Conservation (phyloP, 176 grass and related monocot genomes). For the Melocanna baccifera region DNA sequence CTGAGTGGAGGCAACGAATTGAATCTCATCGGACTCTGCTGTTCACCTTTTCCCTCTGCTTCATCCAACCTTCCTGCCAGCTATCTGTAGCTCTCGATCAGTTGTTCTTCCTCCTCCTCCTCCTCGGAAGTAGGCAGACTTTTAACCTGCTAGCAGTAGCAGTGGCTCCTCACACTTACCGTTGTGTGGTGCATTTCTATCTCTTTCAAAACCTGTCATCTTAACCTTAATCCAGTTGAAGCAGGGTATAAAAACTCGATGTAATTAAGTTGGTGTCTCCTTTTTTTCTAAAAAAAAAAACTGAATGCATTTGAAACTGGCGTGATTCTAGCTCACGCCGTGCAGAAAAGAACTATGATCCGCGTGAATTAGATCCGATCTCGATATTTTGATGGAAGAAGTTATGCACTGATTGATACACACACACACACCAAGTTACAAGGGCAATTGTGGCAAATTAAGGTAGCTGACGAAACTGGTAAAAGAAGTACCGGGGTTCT, state of each 20-base stretch:
- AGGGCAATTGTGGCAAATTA: conserved; percentile 32
- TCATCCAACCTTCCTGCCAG: conserved; percentile 28
- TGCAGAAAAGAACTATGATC: not conserved
- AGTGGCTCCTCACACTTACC: conserved; percentile 3
- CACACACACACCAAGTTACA: not conserved
- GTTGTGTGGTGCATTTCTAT: not conserved
- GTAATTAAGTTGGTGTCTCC: too few relatives aligned
- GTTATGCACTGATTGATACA: not conserved
- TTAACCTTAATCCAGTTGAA: not conserved
- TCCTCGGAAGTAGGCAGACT: conserved; percentile 37
- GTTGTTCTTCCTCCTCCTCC: conserved; percentile 13
- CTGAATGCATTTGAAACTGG: not conserved
- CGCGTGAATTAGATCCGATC: not conserved
- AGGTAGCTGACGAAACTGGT: conserved; percentile 14
- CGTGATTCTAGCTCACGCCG: not conserved
- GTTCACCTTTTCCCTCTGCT: conserved; percentile 24
- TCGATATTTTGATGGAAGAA: not conserved
- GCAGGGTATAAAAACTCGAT: too few relatives aligned
- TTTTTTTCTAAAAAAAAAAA: too few relatives aligned
- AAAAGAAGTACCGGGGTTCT: conserved; percentile 13
- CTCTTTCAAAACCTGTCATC: not conserved
- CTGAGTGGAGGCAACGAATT: conserved; percentile 37
- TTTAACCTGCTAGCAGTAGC: not conserved
- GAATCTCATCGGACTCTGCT: conserved; percentile 8
- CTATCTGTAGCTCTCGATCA: not conserved